Conservation (phyloP, 1,284 basidiomycete species). For the Tausonia pullulans region DNA sequence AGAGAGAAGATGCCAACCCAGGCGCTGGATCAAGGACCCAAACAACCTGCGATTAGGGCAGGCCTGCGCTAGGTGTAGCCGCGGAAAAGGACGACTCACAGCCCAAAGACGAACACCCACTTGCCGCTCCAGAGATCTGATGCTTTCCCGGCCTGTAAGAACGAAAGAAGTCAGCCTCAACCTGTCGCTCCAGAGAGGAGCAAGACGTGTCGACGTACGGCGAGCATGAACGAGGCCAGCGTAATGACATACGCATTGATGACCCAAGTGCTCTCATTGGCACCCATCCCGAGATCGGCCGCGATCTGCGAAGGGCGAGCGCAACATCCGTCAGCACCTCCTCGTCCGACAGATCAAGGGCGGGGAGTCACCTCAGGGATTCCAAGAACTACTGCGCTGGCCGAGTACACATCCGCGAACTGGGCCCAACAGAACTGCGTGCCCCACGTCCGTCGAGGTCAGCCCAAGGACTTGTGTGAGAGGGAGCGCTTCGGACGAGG, state of each 20-base stretch:
- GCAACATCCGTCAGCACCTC: background rate
- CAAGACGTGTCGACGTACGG: background rate
- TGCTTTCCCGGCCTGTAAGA: background rate
- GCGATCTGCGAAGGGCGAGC: background rate
- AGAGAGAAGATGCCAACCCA: background rate
- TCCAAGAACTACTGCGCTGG: background rate
- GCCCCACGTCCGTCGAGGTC: background rate
- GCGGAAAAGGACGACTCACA: background rate
- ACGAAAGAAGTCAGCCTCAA: background rate
- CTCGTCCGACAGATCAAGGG: background rate
- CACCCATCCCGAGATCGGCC: background rate
- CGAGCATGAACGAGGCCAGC: slow-evolving; percentile 1
- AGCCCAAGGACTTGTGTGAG: background rate
- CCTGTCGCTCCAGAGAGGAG: no score
- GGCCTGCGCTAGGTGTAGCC: no score
- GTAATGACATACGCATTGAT: slow-evolving; percentile 2
- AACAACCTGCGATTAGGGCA: background rate
- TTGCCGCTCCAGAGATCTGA: background rate
- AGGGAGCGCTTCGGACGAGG: background rate
- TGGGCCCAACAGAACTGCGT: background rate
- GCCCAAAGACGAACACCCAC: slow-evolving; percentile 1
- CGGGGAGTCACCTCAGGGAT: background rate
- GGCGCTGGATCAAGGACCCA: background rate
- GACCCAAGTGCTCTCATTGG: background rate
- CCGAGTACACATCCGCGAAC: background rate